A percentile compares a stretch with the other conserved stretches of the same genome.
Conservation (phyloP, 192 early-diverging fungal genomes). For the Coemansia sp. region DNA sequence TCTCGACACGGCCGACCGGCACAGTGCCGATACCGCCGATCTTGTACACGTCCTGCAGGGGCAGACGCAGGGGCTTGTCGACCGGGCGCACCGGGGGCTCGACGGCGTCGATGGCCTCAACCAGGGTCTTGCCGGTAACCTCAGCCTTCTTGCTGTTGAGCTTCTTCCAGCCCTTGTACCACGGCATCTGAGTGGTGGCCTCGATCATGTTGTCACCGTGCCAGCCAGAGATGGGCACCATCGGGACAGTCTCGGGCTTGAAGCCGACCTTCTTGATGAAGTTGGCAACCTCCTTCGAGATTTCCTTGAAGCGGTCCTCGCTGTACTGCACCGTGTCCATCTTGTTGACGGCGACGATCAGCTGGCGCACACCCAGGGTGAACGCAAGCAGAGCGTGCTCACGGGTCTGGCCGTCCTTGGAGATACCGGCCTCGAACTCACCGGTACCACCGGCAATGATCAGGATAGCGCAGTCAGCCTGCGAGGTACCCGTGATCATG, state of each 20-base stretch:
- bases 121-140: slow-evolving; percentile 73
- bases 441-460: slow-evolving; percentile 90
- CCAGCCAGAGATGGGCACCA: slow-evolving; percentile 98
- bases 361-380: slow-evolving; percentile 97
- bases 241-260: slow-evolving; percentile 87
- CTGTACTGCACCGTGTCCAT: slow-evolving; percentile 98
- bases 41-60: slow-evolving; percentile 98
- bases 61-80: slow-evolving; percentile 95
- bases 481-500: slow-evolving; percentile 99
- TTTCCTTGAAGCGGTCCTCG: slow-evolving; percentile 93
- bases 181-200: slow-evolving; percentile 86
- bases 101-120: slow-evolving; percentile 92
- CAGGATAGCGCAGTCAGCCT: slow-evolving; percentile 97
- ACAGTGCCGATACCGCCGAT: slow-evolving; percentile 97
- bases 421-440: slow-evolving; percentile 96
- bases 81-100: slow-evolving; percentile 85
- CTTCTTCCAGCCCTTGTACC: slow-evolving; percentile 98
- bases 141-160: slow-evolving; percentile 67
- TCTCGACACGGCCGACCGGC: slow-evolving; percentile 96
- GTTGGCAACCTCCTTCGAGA: slow-evolving; percentile 89
- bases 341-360: slow-evolving; percentile 99
- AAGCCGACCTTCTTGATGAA: slow-evolving; percentile 98
- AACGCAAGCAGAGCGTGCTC: slow-evolving; percentile 97
- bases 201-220: slow-evolving; percentile 98
- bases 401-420: slow-evolving; percentile 99